Evolutionary conservation across 2,329 filamentous ascomycete species (phyloP).

Genomic region (Penicillium sp.): DNA sequence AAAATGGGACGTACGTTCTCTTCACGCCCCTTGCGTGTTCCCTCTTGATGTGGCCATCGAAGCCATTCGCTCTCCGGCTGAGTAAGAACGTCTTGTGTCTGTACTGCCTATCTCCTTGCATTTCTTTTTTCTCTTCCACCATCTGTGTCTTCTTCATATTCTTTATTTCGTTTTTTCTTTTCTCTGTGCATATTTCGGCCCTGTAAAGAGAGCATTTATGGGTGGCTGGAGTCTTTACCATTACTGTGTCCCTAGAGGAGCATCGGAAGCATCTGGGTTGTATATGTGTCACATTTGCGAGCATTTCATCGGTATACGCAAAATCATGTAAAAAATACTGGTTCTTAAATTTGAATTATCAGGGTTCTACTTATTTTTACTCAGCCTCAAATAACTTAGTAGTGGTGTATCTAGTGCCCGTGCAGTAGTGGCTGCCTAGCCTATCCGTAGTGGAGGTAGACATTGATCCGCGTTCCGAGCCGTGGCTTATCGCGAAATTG

Average conservation of each 20-base stretch:
- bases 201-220: conserved; percentile 20
- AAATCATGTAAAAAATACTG: background rate
- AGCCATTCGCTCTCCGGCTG: conserved; percentile 37
- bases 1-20: conserved; percentile 64
- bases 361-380: background rate
- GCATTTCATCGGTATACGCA: background rate
- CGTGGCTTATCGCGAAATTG: background rate
- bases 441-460: no score
- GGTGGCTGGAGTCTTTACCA: conserved; percentile 18
- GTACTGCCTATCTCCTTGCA: background rate
- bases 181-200: conserved; percentile 27
- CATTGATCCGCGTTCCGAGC: no score
- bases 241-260: conserved; percentile 18
- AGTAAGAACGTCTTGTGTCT: background rate
- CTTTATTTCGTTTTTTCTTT: conserved; percentile 6
- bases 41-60: conserved; percentile 47
- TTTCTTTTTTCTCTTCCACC: conserved; percentile 5
- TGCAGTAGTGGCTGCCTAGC: no score
- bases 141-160: conserved; percentile 8
- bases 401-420: no score
- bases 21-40: conserved; percentile 33
- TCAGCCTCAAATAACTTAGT: background rate
- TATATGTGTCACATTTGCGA: conserved; percentile 14
- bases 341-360: background rate
- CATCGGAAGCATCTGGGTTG: conserved; percentile 27